These are phyloP conservation scores for Butyriboletus loyo DNA, from an alignment of 768 basidiomycete genomes.

Conservation along the genomic window DNA sequence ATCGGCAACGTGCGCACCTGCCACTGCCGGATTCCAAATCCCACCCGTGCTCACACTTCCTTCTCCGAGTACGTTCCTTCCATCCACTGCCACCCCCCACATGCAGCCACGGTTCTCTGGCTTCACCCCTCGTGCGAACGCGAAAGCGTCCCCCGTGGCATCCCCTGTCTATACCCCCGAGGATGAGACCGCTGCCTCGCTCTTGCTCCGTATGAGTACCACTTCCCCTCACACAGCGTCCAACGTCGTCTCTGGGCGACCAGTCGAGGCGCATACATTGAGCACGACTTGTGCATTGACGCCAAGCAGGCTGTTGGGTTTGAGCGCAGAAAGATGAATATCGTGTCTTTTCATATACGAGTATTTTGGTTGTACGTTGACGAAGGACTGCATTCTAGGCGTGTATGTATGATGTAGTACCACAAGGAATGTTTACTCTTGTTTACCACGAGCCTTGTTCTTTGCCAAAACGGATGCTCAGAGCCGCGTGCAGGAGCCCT, in stretches of 20 bases:
- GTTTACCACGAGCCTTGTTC: constrained; percentile 2
- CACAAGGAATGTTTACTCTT: constrained; percentile 1
- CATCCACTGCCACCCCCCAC: constrained; percentile 2
- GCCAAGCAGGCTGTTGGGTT: constrained; percentile 24
- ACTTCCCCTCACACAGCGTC: constrained; percentile 12
- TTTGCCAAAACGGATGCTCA: constrained; percentile 9
- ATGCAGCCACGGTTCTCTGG: constrained; percentile 24
- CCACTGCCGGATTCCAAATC: constrained; percentile 28
- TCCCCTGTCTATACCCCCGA: constrained; percentile 43
- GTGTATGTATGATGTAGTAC: constrained; percentile 7
- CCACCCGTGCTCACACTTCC: constrained; percentile 44
- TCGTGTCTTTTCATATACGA: not conserved
- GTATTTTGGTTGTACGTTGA: not conserved
- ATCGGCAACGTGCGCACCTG: constrained; percentile 49
- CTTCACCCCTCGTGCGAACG: constrained; percentile 16
- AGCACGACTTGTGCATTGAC: constrained; percentile 19
- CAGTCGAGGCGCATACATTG: not conserved
- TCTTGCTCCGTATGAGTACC: constrained; percentile 60
- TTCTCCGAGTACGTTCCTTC: constrained; percentile 26
- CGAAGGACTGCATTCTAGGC: not conserved
- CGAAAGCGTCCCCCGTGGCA: constrained; percentile 21
- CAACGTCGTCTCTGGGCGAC: not conserved
- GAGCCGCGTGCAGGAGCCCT: not conserved
- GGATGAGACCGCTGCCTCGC: constrained; percentile 67
- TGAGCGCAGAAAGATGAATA: constrained; percentile 14